Evolutionary conservation across 129 eudicot genomes (phyloP), one percentile per base, ranked within the genome.

Genomic region (Escallonia rubra): DNA sequence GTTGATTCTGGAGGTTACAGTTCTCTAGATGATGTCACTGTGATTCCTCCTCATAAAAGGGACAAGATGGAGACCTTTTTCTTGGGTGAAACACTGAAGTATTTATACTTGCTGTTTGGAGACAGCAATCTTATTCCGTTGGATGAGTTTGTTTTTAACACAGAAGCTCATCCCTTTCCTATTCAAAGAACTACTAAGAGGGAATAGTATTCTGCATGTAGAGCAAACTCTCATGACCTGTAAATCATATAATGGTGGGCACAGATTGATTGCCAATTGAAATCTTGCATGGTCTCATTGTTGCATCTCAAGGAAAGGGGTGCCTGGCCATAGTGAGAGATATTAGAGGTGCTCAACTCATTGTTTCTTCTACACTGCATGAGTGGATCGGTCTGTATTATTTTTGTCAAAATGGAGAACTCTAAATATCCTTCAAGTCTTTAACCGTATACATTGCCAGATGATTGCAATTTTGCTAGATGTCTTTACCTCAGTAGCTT

Each of bases 11-110:
- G 98, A 70, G 98, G 98, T 77, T 86, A 88, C 72, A 86, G 79
- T 78, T 86, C 95, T 59, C 87, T 92, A 42, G 91, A 92, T 62
- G 98, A 92, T 82, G 98, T 92, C 14, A 92, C 95, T 40, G 75
- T 76, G 73, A 45, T 89, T 73, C 98, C 98, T 66, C 96, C 96
- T n/a, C 79, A 66, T 47, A 58, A 79, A 74, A 84, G 96, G 68
- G 96, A 93, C 81, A 93, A 93, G 80, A 93, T 89, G 96, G 98
- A 93, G 84, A 86, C 95, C 12, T 92, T 92, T 82, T 92, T 86
- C 79, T 64, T 86, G 82, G 96, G 96, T 65, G 98, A 93, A 83
- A 93, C 98, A 34, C 80, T 83, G 8, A 89, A 89, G 72, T 84
- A 88, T 74, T 73, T 89, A 65, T 89, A 82, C 75, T 77, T 84